These are phyloP conservation scores for Plasmodium fragile DNA, from an alignment of 169 alveolate genomes.

Conservation along the genomic window DNA sequence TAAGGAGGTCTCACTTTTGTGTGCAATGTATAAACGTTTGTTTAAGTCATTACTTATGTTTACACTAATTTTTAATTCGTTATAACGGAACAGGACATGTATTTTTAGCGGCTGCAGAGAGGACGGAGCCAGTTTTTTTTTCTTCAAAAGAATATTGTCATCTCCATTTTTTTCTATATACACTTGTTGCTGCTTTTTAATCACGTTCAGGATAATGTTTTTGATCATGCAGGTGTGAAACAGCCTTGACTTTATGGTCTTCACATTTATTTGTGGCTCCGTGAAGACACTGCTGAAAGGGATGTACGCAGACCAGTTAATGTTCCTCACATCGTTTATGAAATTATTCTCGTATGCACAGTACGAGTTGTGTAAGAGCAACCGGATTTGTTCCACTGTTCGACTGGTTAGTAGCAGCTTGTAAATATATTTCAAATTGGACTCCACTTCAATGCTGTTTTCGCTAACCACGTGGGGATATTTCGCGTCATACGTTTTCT, in stretches of 20 bases:
- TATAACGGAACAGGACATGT: slow-evolving; percentile 51
- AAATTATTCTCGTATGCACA: slow-evolving; percentile 71
- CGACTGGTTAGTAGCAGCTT: slow-evolving; percentile 60
- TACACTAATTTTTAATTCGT: slow-evolving; percentile 52
- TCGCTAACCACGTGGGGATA: slow-evolving; percentile 50
- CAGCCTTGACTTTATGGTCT: slow-evolving; percentile 44
- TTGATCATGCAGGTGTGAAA: slow-evolving; percentile 73
- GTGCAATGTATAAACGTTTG: slow-evolving; percentile 20
- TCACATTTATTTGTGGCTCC: slow-evolving; percentile 50
- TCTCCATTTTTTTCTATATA: slow-evolving; percentile 75
- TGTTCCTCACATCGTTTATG: slow-evolving; percentile 44
- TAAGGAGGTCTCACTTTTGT: slow-evolving; percentile 50
- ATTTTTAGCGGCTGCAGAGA: slow-evolving; percentile 53
- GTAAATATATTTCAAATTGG: slow-evolving; percentile 37
- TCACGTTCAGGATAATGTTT: slow-evolving; percentile 53
- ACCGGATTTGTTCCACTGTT: slow-evolving; percentile 65
- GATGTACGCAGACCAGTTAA: slow-evolving; percentile 55
- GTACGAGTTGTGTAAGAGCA: slow-evolving; percentile 28
- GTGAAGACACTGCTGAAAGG: slow-evolving; percentile 51
- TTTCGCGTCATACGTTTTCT: slow-evolving; percentile 15
- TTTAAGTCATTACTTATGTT: slow-evolving; percentile 67
- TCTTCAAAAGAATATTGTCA: slow-evolving; percentile 66
- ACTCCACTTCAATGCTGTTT: slow-evolving; percentile 59
- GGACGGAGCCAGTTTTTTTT: slow-evolving; percentile 29
- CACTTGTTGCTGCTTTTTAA: slow-evolving; percentile 72